Evolutionary conservation across 208 protist genomes (phyloP), one percentile per base, ranked within the genome.

Genomic region (Plasmodiophora brassicae): DNA sequence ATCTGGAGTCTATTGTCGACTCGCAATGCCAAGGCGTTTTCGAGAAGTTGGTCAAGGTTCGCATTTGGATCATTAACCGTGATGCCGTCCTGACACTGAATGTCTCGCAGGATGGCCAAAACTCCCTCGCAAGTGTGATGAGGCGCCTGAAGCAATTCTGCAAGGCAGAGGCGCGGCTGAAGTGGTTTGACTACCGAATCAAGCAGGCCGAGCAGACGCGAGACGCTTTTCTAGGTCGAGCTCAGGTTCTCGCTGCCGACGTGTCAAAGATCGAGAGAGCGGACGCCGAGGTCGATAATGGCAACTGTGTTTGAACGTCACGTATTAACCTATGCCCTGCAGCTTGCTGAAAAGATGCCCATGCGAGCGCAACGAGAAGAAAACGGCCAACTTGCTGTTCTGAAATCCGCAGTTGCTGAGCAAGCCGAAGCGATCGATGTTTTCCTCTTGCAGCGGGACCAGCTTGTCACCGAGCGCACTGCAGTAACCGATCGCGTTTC

Each of bases 381-480:
- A 8, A 5, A 78, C n/a, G 65, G 41, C 14, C 32, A 78, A 32
- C 65, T 78, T 14, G 5, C 10, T 38, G 41, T 78, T 32, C n/a
- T 78, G 14, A 78, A 38, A 32, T 44, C 14, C 5, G 65, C 65
- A 8, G 41, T 78, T 78, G 65, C 32, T 8, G 65, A 78, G 20
- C 65, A 78, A 78, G 65, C 65, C 65, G n/a, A 32, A 5, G n/a
- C 20, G 14, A 78, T 78, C n/a, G 65, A 78, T 78, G 65, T 36
- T n/a, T 78, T 78, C 14, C n/a, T n/a, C n/a, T n/a, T n/a, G n/a
- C n/a, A n/a, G n/a, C n/a, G n/a, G n/a, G n/a, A n/a, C n/a, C n/a
- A n/a, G n/a, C n/a, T n/a, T n/a, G n/a, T n/a, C n/a, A n/a, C n/a
- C n/a, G n/a, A n/a, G n/a, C n/a, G n/a, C n/a, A n/a, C n/a, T n/a